Conservation (phyloP, 805 yeast species). For the Vanderwaltozyma polyspora region DNA sequence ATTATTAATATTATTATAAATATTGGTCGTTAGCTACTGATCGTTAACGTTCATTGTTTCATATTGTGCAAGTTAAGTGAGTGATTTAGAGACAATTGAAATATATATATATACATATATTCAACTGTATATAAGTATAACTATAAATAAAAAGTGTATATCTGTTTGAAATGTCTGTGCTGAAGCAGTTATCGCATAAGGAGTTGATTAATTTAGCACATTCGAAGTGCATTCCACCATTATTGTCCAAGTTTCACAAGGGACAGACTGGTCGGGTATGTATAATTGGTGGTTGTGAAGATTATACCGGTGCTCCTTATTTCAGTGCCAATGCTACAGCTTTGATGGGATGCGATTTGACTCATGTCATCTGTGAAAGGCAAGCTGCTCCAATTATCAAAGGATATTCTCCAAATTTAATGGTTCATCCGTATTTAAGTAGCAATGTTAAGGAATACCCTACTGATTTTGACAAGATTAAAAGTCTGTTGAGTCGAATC, state of each 20-base stretch:
- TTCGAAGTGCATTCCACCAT: conserved; percentile 57
- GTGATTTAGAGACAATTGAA: too few relatives aligned
- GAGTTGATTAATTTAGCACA: conserved; percentile 42
- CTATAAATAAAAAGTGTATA: too few relatives aligned
- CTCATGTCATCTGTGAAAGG: conserved; percentile 79
- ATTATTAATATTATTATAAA: too few relatives aligned
- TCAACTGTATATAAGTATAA: too few relatives aligned
- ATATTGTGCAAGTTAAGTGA: too few relatives aligned
- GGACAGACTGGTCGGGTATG: conserved; percentile 91
- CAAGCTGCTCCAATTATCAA: conserved; percentile 74
- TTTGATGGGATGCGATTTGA: conserved; percentile 74
- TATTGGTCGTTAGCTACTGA: too few relatives aligned
- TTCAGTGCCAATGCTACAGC: conserved; percentile 83
- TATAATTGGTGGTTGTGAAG: conserved; percentile 89
- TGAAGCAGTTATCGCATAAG: conserved; percentile 18
- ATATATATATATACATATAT: too few relatives aligned
- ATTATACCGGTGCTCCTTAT: conserved; percentile 94
- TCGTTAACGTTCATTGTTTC: too few relatives aligned
- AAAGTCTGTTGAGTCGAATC: conserved; percentile 45
- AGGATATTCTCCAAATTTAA: conserved; percentile 79
- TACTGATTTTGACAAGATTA: conserved; percentile 46
- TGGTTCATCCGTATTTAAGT: conserved; percentile 83
- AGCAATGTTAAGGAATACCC: conserved; percentile 21
- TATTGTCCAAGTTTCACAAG: conserved; percentile 60
- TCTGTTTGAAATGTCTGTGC: conserved; percentile 4